phyloP scores from a whole-genome alignment of 306 rosid species.

The Trifolium repens region DNA sequence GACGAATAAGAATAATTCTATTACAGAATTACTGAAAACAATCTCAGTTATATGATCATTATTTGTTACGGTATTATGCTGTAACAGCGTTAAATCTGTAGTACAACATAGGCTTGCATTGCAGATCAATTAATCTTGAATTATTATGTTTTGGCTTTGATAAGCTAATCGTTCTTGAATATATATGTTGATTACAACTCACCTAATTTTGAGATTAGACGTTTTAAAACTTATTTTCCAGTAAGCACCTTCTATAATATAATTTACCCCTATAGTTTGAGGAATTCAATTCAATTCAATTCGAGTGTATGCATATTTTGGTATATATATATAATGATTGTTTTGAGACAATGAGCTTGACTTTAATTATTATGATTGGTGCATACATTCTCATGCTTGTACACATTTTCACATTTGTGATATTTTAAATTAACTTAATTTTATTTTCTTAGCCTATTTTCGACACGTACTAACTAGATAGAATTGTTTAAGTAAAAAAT shows the following conservation, averaged over 20 bases:
- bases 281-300: not conserved
- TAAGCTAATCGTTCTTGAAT: not conserved
- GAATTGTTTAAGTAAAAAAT: slow-evolving; percentile 48
- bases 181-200: not conserved
- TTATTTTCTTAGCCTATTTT: slow-evolving; percentile 23
- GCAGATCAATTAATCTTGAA: not conserved
- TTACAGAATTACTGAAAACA: too few relatives aligned
- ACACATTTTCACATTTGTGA: slow-evolving; percentile 1
- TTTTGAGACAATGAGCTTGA: slow-evolving; percentile 24
- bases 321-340: not conserved
- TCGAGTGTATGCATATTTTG: too few relatives aligned
- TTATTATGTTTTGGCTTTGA: too few relatives aligned
- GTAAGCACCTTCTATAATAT: not conserved
- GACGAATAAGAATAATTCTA: too few relatives aligned
- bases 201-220: not conserved
- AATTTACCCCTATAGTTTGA: not conserved
- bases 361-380: slow-evolving; percentile 17
- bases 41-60: too few relatives aligned
- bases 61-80: too few relatives aligned
- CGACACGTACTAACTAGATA: slow-evolving; percentile 40
- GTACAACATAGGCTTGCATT: not conserved
- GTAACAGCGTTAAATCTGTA: too few relatives aligned
- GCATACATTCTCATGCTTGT: not conserved
- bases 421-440: not conserved
- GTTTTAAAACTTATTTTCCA: not conserved